Evolutionary conservation across 2,329 filamentous ascomycete species (phyloP).

Genomic region (Fusarium lyarnte): DNA sequence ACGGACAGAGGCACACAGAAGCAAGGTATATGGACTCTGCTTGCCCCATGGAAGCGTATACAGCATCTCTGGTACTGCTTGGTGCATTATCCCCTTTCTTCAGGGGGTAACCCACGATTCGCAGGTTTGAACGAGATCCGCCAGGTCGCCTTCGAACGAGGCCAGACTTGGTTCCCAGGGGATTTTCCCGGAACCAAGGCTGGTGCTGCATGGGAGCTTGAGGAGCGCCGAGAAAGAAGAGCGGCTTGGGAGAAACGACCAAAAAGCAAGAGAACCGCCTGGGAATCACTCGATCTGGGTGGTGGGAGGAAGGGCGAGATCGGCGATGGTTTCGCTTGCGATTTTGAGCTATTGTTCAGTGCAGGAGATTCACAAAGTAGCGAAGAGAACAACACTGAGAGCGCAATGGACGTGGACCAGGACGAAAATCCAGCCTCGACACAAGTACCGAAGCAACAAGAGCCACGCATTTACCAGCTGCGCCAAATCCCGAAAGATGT

Average conservation of each 20-base stretch:
- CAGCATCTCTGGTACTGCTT: conserved; percentile 85
- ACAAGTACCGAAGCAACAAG: not conserved
- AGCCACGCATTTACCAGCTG: conserved; percentile 27
- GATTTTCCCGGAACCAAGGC: conserved; percentile 84
- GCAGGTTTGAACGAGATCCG: conserved; percentile 82
- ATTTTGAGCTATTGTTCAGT: conserved; percentile 77
- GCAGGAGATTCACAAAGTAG: conserved; percentile 17
- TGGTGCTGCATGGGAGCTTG: conserved; percentile 80
- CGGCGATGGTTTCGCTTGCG: conserved; percentile 83
- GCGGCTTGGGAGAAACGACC: conserved; percentile 81
- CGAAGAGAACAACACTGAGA: conserved; percentile 25
- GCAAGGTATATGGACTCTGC: conserved; percentile 81
- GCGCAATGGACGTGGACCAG: conserved; percentile 48
- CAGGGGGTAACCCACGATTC: conserved; percentile 82
- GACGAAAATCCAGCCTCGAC: conserved; percentile 7
- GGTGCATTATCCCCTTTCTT: conserved; percentile 82
- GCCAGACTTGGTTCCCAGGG: conserved; percentile 83
- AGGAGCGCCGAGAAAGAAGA: conserved; percentile 75
- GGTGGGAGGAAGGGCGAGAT: conserved; percentile 81
- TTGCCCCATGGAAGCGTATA: conserved; percentile 92
- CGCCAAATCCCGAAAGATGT: conserved; percentile 40
- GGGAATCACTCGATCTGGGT: conserved; percentile 78
- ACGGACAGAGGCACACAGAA: conserved; percentile 56
- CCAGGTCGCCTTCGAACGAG: conserved; percentile 84
- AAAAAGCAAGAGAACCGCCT: conserved; percentile 82